Conservation (phyloP, 495 filamentous ascomycete genomes). For the Zalerion maritima region DNA sequence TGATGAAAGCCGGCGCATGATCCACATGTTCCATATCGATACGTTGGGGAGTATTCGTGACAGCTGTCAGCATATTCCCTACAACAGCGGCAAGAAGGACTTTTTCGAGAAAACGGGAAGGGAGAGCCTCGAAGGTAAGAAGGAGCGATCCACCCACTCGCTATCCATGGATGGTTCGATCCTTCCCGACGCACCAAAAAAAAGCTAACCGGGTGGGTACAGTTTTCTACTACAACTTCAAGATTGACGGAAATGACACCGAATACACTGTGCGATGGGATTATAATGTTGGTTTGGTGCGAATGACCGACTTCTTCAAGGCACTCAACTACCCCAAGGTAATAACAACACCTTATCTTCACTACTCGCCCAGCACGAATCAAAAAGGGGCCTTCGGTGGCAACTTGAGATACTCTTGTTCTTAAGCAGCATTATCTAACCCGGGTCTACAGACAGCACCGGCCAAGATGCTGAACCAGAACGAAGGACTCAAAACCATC, state of each 20-base stretch:
- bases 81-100: constrained; percentile 81
- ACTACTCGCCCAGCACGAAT: not conserved
- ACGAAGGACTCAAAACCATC: constrained; percentile 70
- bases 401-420: too few relatives aligned
- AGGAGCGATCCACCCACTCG: constrained; percentile 1
- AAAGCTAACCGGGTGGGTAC: constrained; percentile 2
- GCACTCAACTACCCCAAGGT: constrained; percentile 79
- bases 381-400: too few relatives aligned
- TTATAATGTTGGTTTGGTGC: constrained; percentile 87
- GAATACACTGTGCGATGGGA: constrained; percentile 86
- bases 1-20: constrained; percentile 34
- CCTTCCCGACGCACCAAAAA: constrained; percentile 1
- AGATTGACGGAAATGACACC: constrained; percentile 48
- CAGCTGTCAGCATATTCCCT: constrained; percentile 70
- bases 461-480: constrained; percentile 62
- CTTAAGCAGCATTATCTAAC: too few relatives aligned
- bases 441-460: constrained; percentile 53
- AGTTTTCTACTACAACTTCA: constrained; percentile 93
- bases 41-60: constrained; percentile 55
- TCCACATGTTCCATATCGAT: constrained; percentile 46
- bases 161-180: constrained; percentile 2
- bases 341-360: constrained; percentile 4
- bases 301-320: constrained; percentile 92
- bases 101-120: constrained; percentile 75
- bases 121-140: constrained; percentile 74